A percentile compares a stretch with the other conserved stretches of the same genome.
phyloP scores from a whole-genome alignment of 345 rosid genomes.

The Bretschneidera sinensis region DNA sequence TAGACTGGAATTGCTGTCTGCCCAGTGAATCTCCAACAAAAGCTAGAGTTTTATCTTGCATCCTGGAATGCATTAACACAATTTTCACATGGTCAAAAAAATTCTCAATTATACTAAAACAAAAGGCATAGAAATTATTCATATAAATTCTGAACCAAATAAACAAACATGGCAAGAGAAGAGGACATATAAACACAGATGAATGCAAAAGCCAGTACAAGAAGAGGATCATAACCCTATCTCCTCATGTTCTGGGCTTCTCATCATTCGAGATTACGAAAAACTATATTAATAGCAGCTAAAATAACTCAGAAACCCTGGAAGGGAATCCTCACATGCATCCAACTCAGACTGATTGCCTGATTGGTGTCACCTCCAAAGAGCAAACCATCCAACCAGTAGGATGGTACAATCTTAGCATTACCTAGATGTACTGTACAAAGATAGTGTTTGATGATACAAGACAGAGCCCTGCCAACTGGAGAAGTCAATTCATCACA shows the following conservation, averaged over 20 bases:
- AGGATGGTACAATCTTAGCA: too few relatives aligned
- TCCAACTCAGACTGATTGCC: too few relatives aligned
- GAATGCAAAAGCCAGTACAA: not conserved
- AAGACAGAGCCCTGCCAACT: too few relatives aligned
- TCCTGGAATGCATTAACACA: constrained; percentile 37
- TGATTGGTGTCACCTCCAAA: too few relatives aligned
- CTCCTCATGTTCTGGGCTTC: not conserved
- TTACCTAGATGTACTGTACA: too few relatives aligned
- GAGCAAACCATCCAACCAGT: too few relatives aligned
- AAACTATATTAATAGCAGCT: not conserved
- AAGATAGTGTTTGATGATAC: too few relatives aligned
- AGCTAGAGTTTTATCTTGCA: constrained; percentile 67
- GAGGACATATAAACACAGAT: constrained; percentile 1
- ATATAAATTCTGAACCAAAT: constrained; percentile 11
- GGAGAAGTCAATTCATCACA: too few relatives aligned
- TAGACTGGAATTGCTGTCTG: constrained; percentile 76
- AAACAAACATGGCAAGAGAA: constrained; percentile 3
- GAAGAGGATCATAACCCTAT: not conserved
- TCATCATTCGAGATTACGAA: not conserved
- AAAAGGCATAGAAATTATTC: not conserved
- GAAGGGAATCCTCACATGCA: too few relatives aligned
- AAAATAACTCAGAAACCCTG: too few relatives aligned
- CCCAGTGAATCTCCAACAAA: constrained; percentile 89
- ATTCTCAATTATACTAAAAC: not conserved
- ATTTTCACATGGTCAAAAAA: not conserved